phyloP scores from a whole-genome alignment of 2,329 filamentous ascomycete species.

The Pestalotiopsis sp. region DNA sequence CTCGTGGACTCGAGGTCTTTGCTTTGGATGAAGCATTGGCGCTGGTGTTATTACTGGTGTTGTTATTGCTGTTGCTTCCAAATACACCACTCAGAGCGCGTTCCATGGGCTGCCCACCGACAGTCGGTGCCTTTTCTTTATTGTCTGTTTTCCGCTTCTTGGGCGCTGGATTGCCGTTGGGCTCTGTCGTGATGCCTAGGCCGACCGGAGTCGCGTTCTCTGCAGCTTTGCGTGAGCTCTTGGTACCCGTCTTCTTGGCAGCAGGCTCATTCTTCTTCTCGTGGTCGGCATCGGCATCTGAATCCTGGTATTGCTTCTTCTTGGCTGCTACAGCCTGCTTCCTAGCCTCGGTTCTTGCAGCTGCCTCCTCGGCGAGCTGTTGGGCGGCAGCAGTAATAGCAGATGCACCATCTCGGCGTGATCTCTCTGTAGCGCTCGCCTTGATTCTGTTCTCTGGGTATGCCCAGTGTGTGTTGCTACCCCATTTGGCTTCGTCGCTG shows the following conservation, averaged over 20 bases:
- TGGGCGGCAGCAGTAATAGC: conserved; percentile 77
- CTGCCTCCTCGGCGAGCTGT: conserved; percentile 79
- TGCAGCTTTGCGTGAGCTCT: conserved; percentile 65
- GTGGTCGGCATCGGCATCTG: conserved; percentile 73
- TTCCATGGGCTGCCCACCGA: conserved; percentile 59
- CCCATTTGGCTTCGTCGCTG: conserved; percentile 91
- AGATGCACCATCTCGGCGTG: conserved; percentile 76
- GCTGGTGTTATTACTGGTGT: conserved; percentile 34
- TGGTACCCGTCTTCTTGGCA: conserved; percentile 64
- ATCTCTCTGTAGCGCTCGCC: conserved; percentile 69
- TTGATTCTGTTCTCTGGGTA: conserved; percentile 81
- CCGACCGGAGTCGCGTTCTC: conserved; percentile 56
- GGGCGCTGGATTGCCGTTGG: conserved; percentile 54
- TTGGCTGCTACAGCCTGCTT: conserved; percentile 81
- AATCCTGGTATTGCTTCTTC: conserved; percentile 70
- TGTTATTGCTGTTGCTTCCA: not conserved
- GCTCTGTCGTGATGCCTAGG: conserved; percentile 64
- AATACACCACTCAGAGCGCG: conserved; percentile 66
- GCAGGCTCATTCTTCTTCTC: conserved; percentile 48
- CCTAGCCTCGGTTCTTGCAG: conserved; percentile 79
- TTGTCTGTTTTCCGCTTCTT: conserved; percentile 87
- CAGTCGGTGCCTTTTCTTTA: conserved; percentile 46
- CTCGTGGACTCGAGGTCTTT: conserved; percentile 66
- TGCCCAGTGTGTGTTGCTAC: conserved; percentile 92
- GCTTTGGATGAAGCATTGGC: conserved; percentile 48